These are phyloP conservation scores for Populus ilicifolia DNA, from an alignment of 345 rosid genomes.

Conservation along the genomic window DNA sequence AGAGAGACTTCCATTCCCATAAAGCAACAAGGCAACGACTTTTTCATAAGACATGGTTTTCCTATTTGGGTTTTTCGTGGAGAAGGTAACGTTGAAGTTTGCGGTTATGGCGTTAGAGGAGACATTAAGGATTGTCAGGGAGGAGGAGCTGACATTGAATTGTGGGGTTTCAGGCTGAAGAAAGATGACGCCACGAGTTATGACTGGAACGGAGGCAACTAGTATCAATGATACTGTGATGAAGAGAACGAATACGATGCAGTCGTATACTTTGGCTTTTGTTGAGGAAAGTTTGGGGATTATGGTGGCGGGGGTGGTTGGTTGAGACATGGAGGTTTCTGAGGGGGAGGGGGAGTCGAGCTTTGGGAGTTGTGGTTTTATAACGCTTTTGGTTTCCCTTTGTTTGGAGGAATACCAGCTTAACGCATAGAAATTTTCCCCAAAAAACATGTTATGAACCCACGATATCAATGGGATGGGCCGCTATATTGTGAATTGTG, in stretches of 20 bases:
- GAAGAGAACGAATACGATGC: conserved; percentile 1
- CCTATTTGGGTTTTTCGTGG: not conserved
- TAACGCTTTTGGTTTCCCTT: not conserved
- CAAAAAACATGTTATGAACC: no score
- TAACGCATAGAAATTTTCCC: no score
- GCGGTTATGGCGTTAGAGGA: not conserved
- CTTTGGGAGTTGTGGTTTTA: not conserved
- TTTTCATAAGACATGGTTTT: not conserved
- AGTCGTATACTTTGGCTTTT: not conserved
- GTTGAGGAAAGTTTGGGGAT: not conserved
- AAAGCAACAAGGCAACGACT: not conserved
- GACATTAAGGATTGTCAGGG: not conserved
- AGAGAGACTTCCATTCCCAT: not conserved
- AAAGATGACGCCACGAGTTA: not conserved
- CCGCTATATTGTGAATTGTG: not conserved
- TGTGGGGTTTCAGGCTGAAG: conserved; percentile 7
- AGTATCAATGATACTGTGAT: not conserved
- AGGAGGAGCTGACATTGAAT: conserved; percentile 1
- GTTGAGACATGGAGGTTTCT: not conserved
- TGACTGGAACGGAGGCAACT: not conserved
- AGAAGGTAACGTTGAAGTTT: not conserved
- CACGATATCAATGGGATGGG: not conserved
- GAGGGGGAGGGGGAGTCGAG: not conserved
- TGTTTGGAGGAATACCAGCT: not conserved
- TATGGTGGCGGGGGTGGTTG: not conserved